phyloP scores from a whole-genome alignment of 1,284 basidiomycete genomes.

The Ustanciosporium gigantosporum region DNA sequence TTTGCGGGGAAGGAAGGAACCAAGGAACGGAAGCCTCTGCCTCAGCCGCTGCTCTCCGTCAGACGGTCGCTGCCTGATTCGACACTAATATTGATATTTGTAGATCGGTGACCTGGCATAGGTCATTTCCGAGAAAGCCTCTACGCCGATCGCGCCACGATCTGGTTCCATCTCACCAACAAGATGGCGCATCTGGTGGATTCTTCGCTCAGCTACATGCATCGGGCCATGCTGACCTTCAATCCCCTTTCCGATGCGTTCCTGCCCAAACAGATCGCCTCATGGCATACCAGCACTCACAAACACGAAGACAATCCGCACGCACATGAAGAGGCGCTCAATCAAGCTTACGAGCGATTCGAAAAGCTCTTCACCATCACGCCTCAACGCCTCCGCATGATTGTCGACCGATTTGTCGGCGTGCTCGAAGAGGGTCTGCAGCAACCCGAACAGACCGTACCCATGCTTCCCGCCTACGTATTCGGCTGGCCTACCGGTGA shows the following conservation, averaged over 20 bases:
- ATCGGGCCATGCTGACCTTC: constrained; percentile 16
- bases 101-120: too few relatives aligned
- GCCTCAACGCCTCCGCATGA: constrained; percentile 63
- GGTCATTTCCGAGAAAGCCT: too few relatives aligned
- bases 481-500: constrained; percentile 93
- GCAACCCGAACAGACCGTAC: constrained; percentile 82
- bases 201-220: constrained; percentile 7
- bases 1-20: too few relatives aligned
- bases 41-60: too few relatives aligned
- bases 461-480: constrained; percentile 94
- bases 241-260: constrained; percentile 3
- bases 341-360: constrained; percentile 41
- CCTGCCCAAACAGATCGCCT: too few relatives aligned
- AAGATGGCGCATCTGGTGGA: constrained; percentile 15
- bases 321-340: constrained; percentile 47
- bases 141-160: too few relatives aligned
- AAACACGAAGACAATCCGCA: constrained; percentile 42
- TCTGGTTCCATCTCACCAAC: too few relatives aligned
- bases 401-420: constrained; percentile 92
- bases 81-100: background rate
- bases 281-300: constrained; percentile 55
- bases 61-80: background rate
- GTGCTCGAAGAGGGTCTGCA: constrained; percentile 83
- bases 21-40: too few relatives aligned
- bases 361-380: constrained; percentile 54